Evolutionary conservation across 208 protist genomes (phyloP).

Genomic region (Porcisia deanei): DNA sequence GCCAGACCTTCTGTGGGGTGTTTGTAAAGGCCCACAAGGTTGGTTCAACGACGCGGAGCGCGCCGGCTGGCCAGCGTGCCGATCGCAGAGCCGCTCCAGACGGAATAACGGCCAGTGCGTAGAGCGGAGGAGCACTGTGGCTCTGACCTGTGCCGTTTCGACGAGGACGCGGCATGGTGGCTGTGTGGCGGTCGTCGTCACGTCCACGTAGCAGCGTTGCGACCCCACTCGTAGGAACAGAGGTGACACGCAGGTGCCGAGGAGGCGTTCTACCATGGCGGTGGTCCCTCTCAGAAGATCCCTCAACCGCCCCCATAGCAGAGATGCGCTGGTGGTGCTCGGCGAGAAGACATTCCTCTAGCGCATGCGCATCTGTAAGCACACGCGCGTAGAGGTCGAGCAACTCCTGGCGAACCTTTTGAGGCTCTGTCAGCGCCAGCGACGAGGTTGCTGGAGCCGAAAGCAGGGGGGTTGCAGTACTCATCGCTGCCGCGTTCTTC

Average conservation of each 20-base stretch:
- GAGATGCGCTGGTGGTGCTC: conserved; percentile 11
- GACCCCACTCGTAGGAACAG: background rate
- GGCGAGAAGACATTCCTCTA: conserved; percentile 9
- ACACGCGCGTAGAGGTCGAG: conserved; percentile 18
- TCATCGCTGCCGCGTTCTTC: background rate
- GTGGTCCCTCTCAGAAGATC: background rate
- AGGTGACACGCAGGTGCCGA: background rate
- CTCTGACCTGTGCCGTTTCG: background rate
- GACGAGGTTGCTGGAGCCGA: background rate
- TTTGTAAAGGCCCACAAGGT: conserved; percentile 14
- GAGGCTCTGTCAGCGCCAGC: conserved; percentile 15
- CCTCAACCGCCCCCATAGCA: conserved; percentile 1
- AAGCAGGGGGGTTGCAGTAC: background rate
- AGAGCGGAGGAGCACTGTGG: background rate
- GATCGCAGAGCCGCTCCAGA: conserved; percentile 10
- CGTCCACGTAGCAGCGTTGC: conserved; percentile 8
- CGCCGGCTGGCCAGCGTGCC: conserved; percentile 14
- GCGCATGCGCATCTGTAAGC: conserved; percentile 10
- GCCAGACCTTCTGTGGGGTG: conserved; percentile 36
- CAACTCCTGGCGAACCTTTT: conserved; percentile 20
- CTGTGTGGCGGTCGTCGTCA: background rate
- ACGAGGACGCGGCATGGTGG: background rate
- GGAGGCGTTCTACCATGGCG: background rate
- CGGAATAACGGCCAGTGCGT: conserved; percentile 17
- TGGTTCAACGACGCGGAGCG: conserved; percentile 13